Evolutionary conservation across 352 stramenopile species (phyloP).

Genomic region (Phytophthora rubi): DNA sequence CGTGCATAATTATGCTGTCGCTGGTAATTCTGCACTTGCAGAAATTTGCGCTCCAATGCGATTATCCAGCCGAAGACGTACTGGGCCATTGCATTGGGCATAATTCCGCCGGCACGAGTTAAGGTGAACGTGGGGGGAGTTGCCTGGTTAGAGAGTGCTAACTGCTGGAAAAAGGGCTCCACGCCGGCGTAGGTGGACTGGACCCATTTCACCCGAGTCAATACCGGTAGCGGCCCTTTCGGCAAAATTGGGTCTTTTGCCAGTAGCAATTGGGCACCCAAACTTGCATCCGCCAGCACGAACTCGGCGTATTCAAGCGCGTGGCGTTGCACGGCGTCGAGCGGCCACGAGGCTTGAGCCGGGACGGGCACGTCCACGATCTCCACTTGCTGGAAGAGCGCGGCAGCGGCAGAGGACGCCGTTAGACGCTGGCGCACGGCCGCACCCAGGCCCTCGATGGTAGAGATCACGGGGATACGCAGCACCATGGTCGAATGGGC

Average conservation of each 20-base stretch:
- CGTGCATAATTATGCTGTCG: slow-evolving; percentile 35
- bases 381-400: slow-evolving; percentile 34
- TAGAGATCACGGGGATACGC: slow-evolving; percentile 46
- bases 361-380: slow-evolving; percentile 42
- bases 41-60: slow-evolving; percentile 48
- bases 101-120: slow-evolving; percentile 54
- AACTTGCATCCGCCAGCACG: slow-evolving; percentile 40
- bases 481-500: slow-evolving; percentile 23
- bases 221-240: neutral
- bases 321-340: slow-evolving; percentile 29
- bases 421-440: slow-evolving; percentile 35
- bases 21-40: slow-evolving; percentile 46
- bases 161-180: slow-evolving; percentile 44
- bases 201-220: slow-evolving; percentile 49
- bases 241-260: slow-evolving; percentile 13
- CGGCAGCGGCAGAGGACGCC: neutral
- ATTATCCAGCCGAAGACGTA: slow-evolving; percentile 57
- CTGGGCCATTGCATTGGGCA: slow-evolving; percentile 52
- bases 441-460: slow-evolving; percentile 37
- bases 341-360: slow-evolving; percentile 17
- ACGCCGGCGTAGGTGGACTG: slow-evolving; percentile 61
- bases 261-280: slow-evolving; percentile 39
- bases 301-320: slow-evolving; percentile 37
- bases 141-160: neutral
- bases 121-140: slow-evolving; percentile 37